Conservation (phyloP, 1,284 basidiomycete species). For the Marasmius fiardii region DNA sequence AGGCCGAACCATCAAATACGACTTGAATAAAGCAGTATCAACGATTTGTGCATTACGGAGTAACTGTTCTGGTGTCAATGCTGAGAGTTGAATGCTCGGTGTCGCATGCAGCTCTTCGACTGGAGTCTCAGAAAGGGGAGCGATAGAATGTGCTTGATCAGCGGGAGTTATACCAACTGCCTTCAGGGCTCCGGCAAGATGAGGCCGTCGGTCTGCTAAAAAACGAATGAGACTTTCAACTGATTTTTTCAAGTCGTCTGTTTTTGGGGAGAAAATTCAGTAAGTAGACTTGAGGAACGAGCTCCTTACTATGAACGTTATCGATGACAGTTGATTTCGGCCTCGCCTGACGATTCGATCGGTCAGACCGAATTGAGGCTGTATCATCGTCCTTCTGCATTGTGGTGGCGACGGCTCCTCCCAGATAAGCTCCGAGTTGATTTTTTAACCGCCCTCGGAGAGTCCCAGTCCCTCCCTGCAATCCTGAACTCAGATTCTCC, state of each 20-base stretch:
- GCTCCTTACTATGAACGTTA: slow-evolving; percentile 1
- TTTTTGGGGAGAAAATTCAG: not conserved
- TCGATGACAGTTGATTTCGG: slow-evolving; percentile 18
- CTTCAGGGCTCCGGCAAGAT: slow-evolving; percentile 73
- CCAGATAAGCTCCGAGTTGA: slow-evolving; percentile 49
- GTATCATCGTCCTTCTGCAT: slow-evolving; percentile 59
- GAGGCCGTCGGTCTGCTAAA: slow-evolving; percentile 84
- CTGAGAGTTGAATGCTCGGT: slow-evolving; percentile 65
- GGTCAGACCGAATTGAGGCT: slow-evolving; percentile 37
- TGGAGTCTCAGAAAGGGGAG: slow-evolving; percentile 64
- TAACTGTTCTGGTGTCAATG: slow-evolving; percentile 76
- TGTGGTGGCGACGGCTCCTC: slow-evolving; percentile 22
- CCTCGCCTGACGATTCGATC: slow-evolving; percentile 31
- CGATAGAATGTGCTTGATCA: slow-evolving; percentile 57
- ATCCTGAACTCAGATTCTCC: slow-evolving; percentile 8
- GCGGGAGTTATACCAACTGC: slow-evolving; percentile 69
- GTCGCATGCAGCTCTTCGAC: slow-evolving; percentile 72
- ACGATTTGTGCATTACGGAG: slow-evolving; percentile 89
- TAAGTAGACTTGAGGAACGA: not conserved
- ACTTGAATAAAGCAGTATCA: slow-evolving; percentile 94
- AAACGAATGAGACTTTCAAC: slow-evolving; percentile 70
- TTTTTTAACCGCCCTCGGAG: slow-evolving; percentile 49
- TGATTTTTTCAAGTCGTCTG: slow-evolving; percentile 62
- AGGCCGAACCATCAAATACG: slow-evolving; percentile 84
- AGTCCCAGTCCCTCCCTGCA: slow-evolving; percentile 32